Percentiles rank a stretch among this genome's conserved stretches.
Conservation (phyloP, 768 basidiomycete genomes). For the Suillus decipiens region DNA sequence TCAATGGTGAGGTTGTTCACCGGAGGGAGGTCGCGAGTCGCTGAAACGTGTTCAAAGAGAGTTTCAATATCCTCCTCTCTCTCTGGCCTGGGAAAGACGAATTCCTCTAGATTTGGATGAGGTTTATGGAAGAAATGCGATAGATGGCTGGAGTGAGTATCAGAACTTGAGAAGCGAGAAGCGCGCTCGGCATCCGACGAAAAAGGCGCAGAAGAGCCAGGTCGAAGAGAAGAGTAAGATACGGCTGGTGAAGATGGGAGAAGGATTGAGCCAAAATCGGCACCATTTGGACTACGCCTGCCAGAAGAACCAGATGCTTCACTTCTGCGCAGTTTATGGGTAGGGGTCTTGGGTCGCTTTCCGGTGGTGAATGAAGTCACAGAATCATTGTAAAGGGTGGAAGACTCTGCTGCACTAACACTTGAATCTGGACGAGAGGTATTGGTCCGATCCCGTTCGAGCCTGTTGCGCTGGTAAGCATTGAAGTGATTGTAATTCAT, state of each 20-base stretch:
- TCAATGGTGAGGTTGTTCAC: conserved; percentile 65
- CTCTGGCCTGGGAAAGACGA: conserved; percentile 76
- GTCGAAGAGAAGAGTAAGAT: conserved; percentile 45
- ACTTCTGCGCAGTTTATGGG: conserved; percentile 44
- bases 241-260: conserved; percentile 33
- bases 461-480: conserved; percentile 48
- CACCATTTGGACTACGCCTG: conserved; percentile 47
- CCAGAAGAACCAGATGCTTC: conserved; percentile 57
- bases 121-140: conserved; percentile 58
- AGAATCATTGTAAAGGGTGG: conserved; percentile 58
- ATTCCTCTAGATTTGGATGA: conserved; percentile 51
- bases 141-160: conserved; percentile 44
- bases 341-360: conserved; percentile 37
- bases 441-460: conserved; percentile 53
- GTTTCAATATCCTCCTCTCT: conserved; percentile 76
- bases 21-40: conserved; percentile 64
- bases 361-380: conserved; percentile 36
- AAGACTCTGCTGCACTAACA: conserved; percentile 56
- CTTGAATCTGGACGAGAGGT: conserved; percentile 51
- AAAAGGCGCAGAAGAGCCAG: conserved; percentile 50
- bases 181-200: conserved; percentile 58
- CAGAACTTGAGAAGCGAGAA: conserved; percentile 63
- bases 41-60: conserved; percentile 77
- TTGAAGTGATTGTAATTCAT: conserved; percentile 52
- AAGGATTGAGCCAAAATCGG: conserved; percentile 54